Base-by-base conservation (phyloP, 1,139 yeast genomes). In the Suhomyces coccinellae region DNA sequence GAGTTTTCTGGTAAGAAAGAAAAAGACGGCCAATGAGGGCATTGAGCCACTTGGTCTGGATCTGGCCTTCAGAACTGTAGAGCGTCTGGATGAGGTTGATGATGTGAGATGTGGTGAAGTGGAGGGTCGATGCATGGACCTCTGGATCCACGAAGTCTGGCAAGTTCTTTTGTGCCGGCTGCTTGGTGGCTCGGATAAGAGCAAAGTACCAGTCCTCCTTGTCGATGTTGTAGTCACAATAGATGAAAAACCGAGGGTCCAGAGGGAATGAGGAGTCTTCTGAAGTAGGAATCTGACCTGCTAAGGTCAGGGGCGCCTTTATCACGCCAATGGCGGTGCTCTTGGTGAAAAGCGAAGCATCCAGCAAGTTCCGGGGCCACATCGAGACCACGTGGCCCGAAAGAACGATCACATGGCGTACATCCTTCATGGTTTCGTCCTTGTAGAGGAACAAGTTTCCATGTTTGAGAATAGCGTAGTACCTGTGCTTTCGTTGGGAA, bases 141-240 rank as follows among this genome's bases (percentile, higher is more conserved):
- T 50, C 46, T 0, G 78, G 73, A 50, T 66, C 62, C 14, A 68
- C 50, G 3, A 51, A 44, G 4, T 42, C 44, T 27, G 47, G 48
- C 33, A 48, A 44, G 15, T 41, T 44, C 9, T 43, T 43, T 15
- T 43, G 42, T 9, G 49, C 48, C 1, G 71, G 57, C 3, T 90
- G 83, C 51, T 85, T 85, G 0, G 95, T 80, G 1, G 95, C 93
- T 47, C 83, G 71, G n/a, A 91, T 75, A 46, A 91, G 70, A 1
- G 88, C 82, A 65, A 89, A 89, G 62, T 91, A 91, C 87, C 97
- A 85, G 60, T 90, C 96, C 62, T 91, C 99, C 59, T 93, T 91
- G 38, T 85, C 91, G 42, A 77, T 77, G 52, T 89, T 87, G 40
- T 80, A 75, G 56, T 88, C 96, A 41, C 85, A 80, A 61, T 89